Conservation (phyloP, 148 eudicot species). For the Selenicereus undatus region DNA sequence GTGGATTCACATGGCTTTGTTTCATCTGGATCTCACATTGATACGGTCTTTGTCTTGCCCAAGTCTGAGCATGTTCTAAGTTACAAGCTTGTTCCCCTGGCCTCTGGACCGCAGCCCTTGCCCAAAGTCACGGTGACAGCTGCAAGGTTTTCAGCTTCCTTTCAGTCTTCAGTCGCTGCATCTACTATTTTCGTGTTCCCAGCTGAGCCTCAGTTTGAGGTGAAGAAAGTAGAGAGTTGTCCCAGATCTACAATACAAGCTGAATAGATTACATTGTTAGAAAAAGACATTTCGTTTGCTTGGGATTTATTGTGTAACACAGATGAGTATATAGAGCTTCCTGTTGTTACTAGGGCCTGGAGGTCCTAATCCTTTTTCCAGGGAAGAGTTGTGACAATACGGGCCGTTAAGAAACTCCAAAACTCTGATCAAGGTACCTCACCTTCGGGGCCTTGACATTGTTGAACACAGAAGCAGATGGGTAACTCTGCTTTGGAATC, state of each 20-base stretch:
- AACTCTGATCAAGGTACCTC: background rate
- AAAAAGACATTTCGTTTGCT: background rate
- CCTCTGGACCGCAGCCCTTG: slow-evolving; percentile 71
- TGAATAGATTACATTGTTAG: slow-evolving; percentile 28
- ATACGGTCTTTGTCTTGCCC: slow-evolving; percentile 66
- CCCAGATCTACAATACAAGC: slow-evolving; percentile 35
- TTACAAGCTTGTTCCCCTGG: slow-evolving; percentile 81
- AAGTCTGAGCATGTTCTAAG: slow-evolving; percentile 59
- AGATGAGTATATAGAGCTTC: too few relatives aligned
- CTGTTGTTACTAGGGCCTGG: too few relatives aligned
- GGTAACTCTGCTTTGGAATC: background rate
- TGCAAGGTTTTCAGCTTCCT: slow-evolving; percentile 70
- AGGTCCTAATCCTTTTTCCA: background rate
- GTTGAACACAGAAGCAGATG: background rate
- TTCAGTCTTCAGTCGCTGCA: slow-evolving; percentile 70
- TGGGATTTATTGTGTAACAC: background rate
- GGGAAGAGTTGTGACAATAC: background rate
- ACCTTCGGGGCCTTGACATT: background rate
- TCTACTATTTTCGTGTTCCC: slow-evolving; percentile 83
- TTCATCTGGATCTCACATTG: slow-evolving; percentile 72
- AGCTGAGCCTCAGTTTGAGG: slow-evolving; percentile 54
- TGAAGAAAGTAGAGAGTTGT: slow-evolving; percentile 20
- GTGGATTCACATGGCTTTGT: slow-evolving; percentile 87
- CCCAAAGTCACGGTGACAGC: slow-evolving; percentile 70
- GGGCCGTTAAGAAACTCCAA: background rate